A percentile compares a stretch with the other conserved stretches of the same genome.
Conservation (phyloP, 495 filamentous ascomycete species). For the Penicillium cataractarum region DNA sequence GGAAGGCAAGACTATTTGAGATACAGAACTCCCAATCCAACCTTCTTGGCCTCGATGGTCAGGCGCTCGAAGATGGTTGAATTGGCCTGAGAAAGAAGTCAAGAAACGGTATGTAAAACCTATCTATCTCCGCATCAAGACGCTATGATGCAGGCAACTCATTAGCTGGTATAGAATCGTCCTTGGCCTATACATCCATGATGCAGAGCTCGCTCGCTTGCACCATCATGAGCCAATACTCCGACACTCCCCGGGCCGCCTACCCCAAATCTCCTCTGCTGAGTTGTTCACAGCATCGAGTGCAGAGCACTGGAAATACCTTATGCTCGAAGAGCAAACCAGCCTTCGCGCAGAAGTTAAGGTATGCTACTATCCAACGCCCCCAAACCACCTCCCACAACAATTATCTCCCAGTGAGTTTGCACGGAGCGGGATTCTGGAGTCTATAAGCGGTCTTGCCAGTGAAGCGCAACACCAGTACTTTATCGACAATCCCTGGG, state of each 20-base stretch:
- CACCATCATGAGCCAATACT: conserved; percentile 37
- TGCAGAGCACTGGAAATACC: conserved; percentile 27
- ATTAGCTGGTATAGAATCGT: conserved; percentile 17
- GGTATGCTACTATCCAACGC: too few relatives aligned
- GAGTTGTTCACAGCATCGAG: conserved; percentile 35
- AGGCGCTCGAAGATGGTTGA: conserved; percentile 25
- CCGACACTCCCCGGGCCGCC: conserved; percentile 14
- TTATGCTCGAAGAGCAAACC: conserved; percentile 12
- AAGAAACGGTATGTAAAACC: conserved; percentile 17
- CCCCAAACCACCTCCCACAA: neutral
- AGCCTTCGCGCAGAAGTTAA: neutral
- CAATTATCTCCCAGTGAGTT: conserved; percentile 1
- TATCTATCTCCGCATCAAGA: too few relatives aligned
- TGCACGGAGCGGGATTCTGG: conserved; percentile 18
- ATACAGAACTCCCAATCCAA: conserved; percentile 1
- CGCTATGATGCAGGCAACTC: too few relatives aligned
- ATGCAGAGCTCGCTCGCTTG: conserved; percentile 32
- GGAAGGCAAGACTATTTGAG: conserved; percentile 14
- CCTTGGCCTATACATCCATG: conserved; percentile 29
- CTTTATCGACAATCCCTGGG: neutral
- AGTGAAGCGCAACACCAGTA: neutral
- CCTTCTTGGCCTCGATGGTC: conserved; percentile 11
- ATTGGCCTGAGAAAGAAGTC: conserved; percentile 23
- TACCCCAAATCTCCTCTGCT: conserved; percentile 25
- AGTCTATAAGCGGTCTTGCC: conserved; percentile 18